These are phyloP conservation scores for Lachnellula occidentalis DNA, from an alignment of 2,329 filamentous ascomycete species.

Conservation along the genomic window DNA sequence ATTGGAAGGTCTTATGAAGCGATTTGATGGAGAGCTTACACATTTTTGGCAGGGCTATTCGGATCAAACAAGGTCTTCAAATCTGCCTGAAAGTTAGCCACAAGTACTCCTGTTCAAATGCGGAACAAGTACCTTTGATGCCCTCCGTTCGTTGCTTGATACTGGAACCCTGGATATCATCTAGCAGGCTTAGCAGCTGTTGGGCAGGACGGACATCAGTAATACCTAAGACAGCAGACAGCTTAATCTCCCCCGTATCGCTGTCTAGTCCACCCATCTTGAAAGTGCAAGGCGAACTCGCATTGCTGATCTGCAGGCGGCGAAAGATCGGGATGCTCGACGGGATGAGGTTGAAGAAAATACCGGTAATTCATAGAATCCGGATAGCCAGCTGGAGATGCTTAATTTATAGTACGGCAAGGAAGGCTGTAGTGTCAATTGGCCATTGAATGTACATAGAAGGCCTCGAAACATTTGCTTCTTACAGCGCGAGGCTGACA, in stretches of 20 bases:
- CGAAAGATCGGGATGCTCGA: neutral
- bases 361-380: neutral
- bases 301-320: neutral
- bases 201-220: neutral
- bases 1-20: neutral
- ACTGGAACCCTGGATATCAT: neutral
- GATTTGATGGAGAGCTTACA: constrained; percentile 17
- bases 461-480: no score
- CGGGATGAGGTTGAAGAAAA: neutral
- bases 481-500: no score
- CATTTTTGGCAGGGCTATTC: constrained; percentile 19
- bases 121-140: constrained; percentile 6
- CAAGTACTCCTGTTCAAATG: neutral
- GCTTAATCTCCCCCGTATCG: constrained; percentile 5
- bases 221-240: constrained; percentile 8
- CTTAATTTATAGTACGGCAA: neutral
- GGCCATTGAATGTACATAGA: neutral
- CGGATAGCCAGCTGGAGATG: neutral
- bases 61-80: constrained; percentile 27
- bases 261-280: constrained; percentile 2
- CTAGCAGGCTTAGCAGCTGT: neutral
- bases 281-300: neutral
- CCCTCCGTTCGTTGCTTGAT: constrained; percentile 9
- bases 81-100: constrained; percentile 16
- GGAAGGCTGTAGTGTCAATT: neutral